These are phyloP conservation scores for Austroboletus eburneus DNA, from an alignment of 768 basidiomycete species.

Conservation along the genomic window DNA sequence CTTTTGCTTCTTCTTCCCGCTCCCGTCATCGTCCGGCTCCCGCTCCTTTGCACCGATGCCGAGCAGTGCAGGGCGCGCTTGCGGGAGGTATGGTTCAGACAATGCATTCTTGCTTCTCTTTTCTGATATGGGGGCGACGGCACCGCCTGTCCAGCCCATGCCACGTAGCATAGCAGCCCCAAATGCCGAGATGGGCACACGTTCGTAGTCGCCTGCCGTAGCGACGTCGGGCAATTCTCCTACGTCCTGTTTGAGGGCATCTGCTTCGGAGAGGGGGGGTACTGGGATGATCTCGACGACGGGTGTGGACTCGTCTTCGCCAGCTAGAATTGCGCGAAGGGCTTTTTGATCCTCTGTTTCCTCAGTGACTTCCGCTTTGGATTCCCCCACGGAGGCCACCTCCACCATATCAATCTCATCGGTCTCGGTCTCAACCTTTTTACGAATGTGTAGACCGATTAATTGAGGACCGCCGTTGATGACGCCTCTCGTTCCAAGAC, in stretches of 20 bases:
- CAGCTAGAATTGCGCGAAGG: slow-evolving; percentile 71
- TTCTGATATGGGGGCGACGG: slow-evolving; percentile 36
- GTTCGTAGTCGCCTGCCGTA: slow-evolving; percentile 80
- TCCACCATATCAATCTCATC: no score
- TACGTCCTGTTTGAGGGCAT: slow-evolving; percentile 83
- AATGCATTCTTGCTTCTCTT: slow-evolving; percentile 41
- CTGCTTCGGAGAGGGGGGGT: slow-evolving; percentile 65
- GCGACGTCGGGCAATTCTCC: slow-evolving; percentile 72
- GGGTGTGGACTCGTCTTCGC: slow-evolving; percentile 35
- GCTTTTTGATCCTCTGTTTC: slow-evolving; percentile 79
- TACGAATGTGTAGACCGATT: slow-evolving; percentile 52
- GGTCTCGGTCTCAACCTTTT: no score
- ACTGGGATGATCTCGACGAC: slow-evolving; percentile 60
- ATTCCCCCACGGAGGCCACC: no score
- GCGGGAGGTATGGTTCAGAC: slow-evolving; percentile 78
- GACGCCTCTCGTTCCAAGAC: slow-evolving; percentile 65
- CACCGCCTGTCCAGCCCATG: slow-evolving; percentile 94
- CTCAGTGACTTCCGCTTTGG: no score
- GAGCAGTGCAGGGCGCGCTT: slow-evolving; percentile 76
- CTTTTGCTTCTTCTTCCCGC: slow-evolving; percentile 45
- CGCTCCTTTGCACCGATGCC: slow-evolving; percentile 94
- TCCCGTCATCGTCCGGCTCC: slow-evolving; percentile 68
- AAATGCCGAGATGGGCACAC: slow-evolving; percentile 89
- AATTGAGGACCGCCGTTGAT: slow-evolving; percentile 76
- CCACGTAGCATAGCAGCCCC: slow-evolving; percentile 90